phyloP scores from a whole-genome alignment of 176 grass and related monocot species.

The Lolium perenne region DNA sequence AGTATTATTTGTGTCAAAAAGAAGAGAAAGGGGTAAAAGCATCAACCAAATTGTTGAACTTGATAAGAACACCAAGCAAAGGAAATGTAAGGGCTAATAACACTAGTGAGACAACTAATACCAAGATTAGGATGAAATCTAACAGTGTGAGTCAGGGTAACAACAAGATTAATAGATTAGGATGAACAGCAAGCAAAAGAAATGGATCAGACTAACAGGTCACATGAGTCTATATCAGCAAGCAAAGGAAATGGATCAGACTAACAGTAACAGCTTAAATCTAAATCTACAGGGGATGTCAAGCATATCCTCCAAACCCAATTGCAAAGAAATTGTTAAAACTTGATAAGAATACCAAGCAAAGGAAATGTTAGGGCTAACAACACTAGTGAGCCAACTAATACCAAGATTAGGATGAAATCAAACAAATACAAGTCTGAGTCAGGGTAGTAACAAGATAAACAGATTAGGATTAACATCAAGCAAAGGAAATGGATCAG shows the following conservation, averaged over 20 bases:
- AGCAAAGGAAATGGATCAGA: too few relatives aligned
- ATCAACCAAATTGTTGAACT: background rate
- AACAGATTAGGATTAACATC: too few relatives aligned
- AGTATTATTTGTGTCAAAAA: background rate
- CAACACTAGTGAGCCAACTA: too few relatives aligned
- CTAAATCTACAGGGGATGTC: background rate
- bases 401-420: too few relatives aligned
- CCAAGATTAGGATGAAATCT: background rate
- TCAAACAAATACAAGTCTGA: background rate
- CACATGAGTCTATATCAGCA: too few relatives aligned
- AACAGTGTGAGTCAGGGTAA: background rate
- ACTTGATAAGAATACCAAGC: too few relatives aligned
- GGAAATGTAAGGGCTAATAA: background rate
- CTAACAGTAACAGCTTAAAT: background rate
- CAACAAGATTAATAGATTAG: background rate
- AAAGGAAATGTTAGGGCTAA: too few relatives aligned
- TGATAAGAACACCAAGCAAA: background rate
- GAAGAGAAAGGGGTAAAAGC: background rate
- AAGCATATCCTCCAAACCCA: background rate
- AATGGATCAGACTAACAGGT: too few relatives aligned
- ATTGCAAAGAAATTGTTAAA: background rate
- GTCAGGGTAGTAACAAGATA: background rate
- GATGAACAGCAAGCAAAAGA: too few relatives aligned
- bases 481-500: background rate
- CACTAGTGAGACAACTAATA: background rate